Percentiles rank a stretch among this genome's conserved stretches.
Evolutionary conservation across 2,329 filamentous ascomycete genomes (phyloP).

Genomic region (Monilinia fructicola): DNA sequence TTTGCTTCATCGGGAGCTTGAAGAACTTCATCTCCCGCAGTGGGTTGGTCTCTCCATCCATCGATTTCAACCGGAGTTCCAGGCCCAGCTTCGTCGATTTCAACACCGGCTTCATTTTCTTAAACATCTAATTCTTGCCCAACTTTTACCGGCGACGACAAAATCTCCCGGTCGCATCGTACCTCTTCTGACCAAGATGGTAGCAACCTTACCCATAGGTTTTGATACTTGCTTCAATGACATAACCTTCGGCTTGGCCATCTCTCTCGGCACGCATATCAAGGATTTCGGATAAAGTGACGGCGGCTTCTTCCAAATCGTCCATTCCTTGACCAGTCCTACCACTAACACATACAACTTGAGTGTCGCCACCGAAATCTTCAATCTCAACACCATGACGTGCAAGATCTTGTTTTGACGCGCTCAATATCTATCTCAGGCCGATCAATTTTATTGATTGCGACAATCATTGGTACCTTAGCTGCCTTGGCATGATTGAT

Average conservation of each 20-base stretch:
- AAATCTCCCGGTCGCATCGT: conserved; percentile 78
- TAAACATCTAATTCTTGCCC: conserved; percentile 80
- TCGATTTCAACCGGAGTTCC: conserved; percentile 90
- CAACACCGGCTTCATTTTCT: conserved; percentile 81
- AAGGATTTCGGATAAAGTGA: conserved; percentile 83
- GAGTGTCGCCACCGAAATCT: conserved; percentile 91
- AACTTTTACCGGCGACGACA: conserved; percentile 84
- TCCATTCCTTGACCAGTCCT: conserved; percentile 92
- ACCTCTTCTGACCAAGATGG: conserved; percentile 82
- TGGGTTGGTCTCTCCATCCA: conserved; percentile 88
- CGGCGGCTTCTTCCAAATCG: conserved; percentile 85
- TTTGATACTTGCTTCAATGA: conserved; percentile 93
- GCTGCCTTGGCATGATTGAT: conserved; percentile 88
- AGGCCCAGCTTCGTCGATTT: conserved; percentile 72
- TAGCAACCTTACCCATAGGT: conserved; percentile 78
- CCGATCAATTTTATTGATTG: conserved; percentile 97
- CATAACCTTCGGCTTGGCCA: conserved; percentile 85
- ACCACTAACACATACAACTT: conserved; percentile 86
- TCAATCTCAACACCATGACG: conserved; percentile 86
- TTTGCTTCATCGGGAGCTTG: conserved; percentile 77
- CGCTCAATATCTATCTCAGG: conserved; percentile 74
- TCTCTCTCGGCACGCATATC: conserved; percentile 80
- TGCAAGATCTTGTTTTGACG: conserved; percentile 85
- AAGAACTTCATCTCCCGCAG: conserved; percentile 82
- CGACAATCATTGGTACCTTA: conserved; percentile 92